phyloP scores from a whole-genome alignment of 108 stramenopile genomes.

The Nitzschia palea region DNA sequence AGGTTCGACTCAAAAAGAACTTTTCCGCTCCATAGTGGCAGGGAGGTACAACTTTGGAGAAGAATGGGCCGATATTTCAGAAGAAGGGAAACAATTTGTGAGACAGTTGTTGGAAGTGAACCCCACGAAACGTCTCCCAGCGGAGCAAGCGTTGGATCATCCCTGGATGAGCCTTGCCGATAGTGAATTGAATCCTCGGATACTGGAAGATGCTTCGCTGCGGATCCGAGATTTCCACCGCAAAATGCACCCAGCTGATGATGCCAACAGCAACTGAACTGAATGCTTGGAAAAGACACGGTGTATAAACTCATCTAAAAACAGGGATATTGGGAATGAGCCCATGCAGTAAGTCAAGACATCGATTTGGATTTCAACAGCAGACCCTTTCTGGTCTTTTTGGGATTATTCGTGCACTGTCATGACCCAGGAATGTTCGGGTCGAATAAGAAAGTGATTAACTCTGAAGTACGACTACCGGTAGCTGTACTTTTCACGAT shows the following conservation, averaged over 20 bases:
- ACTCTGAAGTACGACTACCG: too few species aligned
- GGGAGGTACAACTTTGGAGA: constrained; percentile 58
- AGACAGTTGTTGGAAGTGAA: constrained; percentile 51
- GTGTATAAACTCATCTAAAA: background rate
- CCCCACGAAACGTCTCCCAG: constrained; percentile 58
- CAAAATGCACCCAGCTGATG: constrained; percentile 48
- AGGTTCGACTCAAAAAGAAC: constrained; percentile 57
- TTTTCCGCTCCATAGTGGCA: constrained; percentile 59
- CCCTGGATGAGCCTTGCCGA: constrained; percentile 63
- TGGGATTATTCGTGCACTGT: too few species aligned
- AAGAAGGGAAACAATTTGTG: constrained; percentile 81
- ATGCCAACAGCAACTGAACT: constrained; percentile 9
- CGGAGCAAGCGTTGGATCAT: constrained; percentile 61
- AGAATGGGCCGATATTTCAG: constrained; percentile 64
- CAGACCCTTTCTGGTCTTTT: too few species aligned
- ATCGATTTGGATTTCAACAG: too few species aligned
- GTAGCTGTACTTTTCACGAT: too few species aligned
- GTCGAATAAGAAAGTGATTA: too few species aligned
- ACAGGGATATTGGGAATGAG: too few species aligned
- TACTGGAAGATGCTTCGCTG: constrained; percentile 43
- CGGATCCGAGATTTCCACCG: constrained; percentile 75
- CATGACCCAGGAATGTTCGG: too few species aligned
- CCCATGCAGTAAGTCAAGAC: too few species aligned
- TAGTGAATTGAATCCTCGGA: constrained; percentile 32
- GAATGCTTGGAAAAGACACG: background rate